phyloP scores from a whole-genome alignment of 139 green algal species.

The Ettlia oleoabundans region DNA sequence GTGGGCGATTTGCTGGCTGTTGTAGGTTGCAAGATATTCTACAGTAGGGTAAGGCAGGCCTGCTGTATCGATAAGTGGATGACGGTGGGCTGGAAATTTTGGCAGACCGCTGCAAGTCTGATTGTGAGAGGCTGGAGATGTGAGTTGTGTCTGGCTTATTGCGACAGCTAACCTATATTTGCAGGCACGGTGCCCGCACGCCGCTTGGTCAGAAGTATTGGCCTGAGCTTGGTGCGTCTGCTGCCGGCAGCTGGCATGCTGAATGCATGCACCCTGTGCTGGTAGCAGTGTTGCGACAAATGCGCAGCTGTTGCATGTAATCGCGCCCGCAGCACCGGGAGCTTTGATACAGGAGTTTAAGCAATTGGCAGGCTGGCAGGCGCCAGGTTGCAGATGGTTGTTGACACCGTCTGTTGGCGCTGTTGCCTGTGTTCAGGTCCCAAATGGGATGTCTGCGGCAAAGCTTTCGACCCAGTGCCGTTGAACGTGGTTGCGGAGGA shows the following conservation, averaged over 20 bases:
- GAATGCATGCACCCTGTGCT: too few relatives aligned
- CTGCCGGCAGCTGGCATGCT: neutral
- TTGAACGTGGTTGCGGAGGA: constrained; percentile 38
- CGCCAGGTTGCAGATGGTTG: neutral
- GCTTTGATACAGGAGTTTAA: neutral
- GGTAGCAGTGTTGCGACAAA: too few relatives aligned
- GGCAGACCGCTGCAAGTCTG: too few relatives aligned
- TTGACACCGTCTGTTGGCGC: neutral
- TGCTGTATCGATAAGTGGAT: too few relatives aligned
- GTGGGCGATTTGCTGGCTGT: too few relatives aligned
- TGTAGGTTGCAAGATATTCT: too few relatives aligned
- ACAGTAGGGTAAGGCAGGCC: too few relatives aligned
- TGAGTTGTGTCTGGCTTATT: neutral
- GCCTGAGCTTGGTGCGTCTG: constrained; percentile 36
- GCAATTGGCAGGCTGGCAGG: too few relatives aligned
- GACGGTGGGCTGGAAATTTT: too few relatives aligned
- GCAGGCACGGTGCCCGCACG: constrained; percentile 75
- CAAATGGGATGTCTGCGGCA: constrained; percentile 57
- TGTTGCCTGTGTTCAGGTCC: neutral
- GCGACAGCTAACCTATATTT: neutral
- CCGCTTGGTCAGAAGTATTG: constrained; percentile 56
- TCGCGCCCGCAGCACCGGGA: neutral
- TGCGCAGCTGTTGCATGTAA: too few relatives aligned
- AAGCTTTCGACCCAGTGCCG: constrained; percentile 21
- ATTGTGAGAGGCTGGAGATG: too few relatives aligned